These are phyloP conservation scores for Pittosporum tobira DNA, from an alignment of 129 eudicot species.

Conservation along the genomic window DNA sequence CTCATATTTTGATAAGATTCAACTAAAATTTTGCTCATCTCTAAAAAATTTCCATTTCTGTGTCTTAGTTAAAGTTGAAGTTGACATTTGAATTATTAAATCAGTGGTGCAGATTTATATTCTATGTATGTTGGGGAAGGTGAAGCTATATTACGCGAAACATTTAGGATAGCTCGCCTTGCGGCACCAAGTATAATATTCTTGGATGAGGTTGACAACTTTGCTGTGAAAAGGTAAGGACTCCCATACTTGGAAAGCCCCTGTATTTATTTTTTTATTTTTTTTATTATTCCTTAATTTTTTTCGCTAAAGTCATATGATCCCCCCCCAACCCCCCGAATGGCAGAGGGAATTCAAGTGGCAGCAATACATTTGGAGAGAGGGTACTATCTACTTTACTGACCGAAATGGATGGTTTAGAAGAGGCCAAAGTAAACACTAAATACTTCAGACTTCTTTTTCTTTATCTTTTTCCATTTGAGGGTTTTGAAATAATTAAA, in stretches of 20 bases:
- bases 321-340: background rate
- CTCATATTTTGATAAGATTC: background rate
- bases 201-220: constrained; percentile 87
- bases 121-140: constrained; percentile 99
- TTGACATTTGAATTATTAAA: constrained; percentile 11
- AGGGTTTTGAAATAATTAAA: background rate
- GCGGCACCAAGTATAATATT: constrained; percentile 96
- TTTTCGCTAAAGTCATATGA: too few species aligned
- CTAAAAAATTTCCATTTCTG: background rate
- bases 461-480: background rate
- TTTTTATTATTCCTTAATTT: too few species aligned
- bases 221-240: constrained; percentile 69
- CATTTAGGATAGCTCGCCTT: constrained; percentile 87
- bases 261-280: too few species aligned
- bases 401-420: constrained; percentile 99
- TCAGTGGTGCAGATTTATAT: constrained; percentile 87
- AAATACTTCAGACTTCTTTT: background rate
- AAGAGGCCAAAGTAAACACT: constrained; percentile 73
- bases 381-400: constrained; percentile 84
- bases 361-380: constrained; percentile 72
- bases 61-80: background rate
- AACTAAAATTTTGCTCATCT: background rate
- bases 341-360: constrained; percentile 70
- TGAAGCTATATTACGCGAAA: constrained; percentile 80
- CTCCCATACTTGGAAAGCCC: background rate